Percentiles rank a stretch among this genome's conserved stretches.
phyloP scores from a whole-genome alignment of 768 basidiomycete genomes.

The Mycena floridula region DNA sequence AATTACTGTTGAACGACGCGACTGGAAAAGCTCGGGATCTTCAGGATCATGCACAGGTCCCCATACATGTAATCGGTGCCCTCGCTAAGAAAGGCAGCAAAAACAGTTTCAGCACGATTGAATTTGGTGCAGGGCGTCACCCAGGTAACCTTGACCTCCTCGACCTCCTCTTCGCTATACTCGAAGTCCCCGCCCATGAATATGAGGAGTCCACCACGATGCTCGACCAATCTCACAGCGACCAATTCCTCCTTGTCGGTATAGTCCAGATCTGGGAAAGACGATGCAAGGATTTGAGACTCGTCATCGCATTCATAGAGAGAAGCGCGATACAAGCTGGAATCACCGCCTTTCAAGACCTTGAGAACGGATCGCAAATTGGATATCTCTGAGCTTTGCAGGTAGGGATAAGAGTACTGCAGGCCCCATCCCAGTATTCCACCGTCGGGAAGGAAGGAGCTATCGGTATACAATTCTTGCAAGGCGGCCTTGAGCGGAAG shows the following conservation, averaged over 20 bases:
- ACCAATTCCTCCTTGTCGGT: background rate
- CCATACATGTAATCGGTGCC: background rate
- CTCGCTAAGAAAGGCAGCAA: background rate
- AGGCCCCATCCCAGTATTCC: constrained; percentile 11
- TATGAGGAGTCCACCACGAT: background rate
- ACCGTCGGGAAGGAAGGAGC: constrained; percentile 11
- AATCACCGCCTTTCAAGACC: constrained; percentile 2
- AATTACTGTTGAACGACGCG: too few species aligned
- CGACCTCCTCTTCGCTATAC: too few species aligned
- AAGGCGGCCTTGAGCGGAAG: constrained; percentile 6
- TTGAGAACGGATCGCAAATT: too few species aligned
- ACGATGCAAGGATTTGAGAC: background rate
- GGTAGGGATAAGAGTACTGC: background rate
- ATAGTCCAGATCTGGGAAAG: background rate
- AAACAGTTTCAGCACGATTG: background rate
- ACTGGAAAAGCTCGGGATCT: too few species aligned
- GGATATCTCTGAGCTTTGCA: background rate
- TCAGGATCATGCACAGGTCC: background rate
- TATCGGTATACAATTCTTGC: constrained; percentile 16
- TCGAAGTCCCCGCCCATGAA: background rate
- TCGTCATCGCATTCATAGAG: background rate
- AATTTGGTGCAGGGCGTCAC: background rate
- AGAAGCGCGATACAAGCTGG: background rate
- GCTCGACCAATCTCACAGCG: too few species aligned
- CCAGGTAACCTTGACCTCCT: background rate